Conservation (phyloP, 2,329 filamentous ascomycete genomes). For the Phaeophleospora eucalypticola region DNA sequence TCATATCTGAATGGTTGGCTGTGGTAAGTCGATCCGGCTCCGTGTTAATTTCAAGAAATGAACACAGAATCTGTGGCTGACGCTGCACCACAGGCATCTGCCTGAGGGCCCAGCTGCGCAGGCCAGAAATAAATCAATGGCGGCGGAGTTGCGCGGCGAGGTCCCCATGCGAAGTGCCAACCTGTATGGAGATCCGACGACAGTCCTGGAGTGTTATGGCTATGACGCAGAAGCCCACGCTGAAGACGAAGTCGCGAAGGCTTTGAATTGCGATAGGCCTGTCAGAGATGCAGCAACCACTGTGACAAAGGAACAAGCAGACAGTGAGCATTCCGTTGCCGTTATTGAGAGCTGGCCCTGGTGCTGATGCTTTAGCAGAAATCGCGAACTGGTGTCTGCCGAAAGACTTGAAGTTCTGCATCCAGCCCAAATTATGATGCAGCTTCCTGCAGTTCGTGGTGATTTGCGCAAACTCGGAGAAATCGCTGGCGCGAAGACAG, state of each 20-base stretch:
- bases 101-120: conserved; percentile 34
- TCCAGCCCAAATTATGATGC: conserved; percentile 11
- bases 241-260: conserved; percentile 30
- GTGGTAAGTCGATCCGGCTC: conserved; percentile 11
- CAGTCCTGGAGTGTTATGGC: conserved; percentile 37
- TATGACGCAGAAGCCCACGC: conserved; percentile 41
- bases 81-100: conserved; percentile 26
- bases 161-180: conserved; percentile 37
- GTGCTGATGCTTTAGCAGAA: no score
- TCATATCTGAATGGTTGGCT: conserved; percentile 38
- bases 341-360: no score
- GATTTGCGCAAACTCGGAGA: no score
- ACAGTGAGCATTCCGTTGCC: conserved; percentile 20
- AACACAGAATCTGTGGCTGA: conserved; percentile 1
- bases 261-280: conserved; percentile 23
- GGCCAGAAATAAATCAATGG: conserved; percentile 38
- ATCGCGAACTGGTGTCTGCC: conserved; percentile 36
- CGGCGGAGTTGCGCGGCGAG: conserved; percentile 34
- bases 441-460: no score
- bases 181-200: conserved; percentile 39
- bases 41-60: no score
- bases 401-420: conserved; percentile 17
- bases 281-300: conserved; percentile 30
- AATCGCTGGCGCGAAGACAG: not conserved
- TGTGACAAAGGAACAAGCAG: conserved; percentile 26